Percentiles rank a stretch among this genome's conserved stretches.
Evolutionary conservation across 192 early-diverging fungal genomes (phyloP).

Genomic region (Coemansia guatemalensis): DNA sequence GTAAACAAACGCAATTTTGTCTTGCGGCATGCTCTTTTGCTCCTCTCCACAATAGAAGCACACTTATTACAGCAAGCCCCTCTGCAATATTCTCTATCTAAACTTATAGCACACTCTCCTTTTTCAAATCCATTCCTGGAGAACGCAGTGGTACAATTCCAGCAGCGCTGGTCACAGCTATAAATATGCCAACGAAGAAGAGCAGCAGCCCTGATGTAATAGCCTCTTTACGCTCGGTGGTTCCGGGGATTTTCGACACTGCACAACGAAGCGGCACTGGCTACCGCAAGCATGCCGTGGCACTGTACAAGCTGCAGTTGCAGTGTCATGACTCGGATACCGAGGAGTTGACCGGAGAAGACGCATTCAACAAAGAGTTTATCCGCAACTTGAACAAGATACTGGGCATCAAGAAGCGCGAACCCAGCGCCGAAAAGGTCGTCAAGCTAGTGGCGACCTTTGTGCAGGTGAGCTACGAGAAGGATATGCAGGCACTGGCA

Average conservation of each 20-base stretch:
- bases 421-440: slow-evolving; percentile 67
- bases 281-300: slow-evolving; percentile 71
- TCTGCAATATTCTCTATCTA: not conserved
- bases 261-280: slow-evolving; percentile 63
- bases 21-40: not conserved
- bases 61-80: not conserved
- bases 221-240: slow-evolving; percentile 48
- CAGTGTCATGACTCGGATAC: slow-evolving; percentile 50
- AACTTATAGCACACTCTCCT: not conserved
- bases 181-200: slow-evolving; percentile 29
- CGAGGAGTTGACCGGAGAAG: slow-evolving; percentile 57
- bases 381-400: slow-evolving; percentile 79
- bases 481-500: slow-evolving; percentile 47
- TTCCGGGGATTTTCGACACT: slow-evolving; percentile 76
- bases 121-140: not conserved
- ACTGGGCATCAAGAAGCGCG: slow-evolving; percentile 71
- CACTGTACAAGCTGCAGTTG: slow-evolving; percentile 71
- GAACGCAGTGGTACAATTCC: not conserved
- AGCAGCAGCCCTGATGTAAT: slow-evolving; percentile 43
- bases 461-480: slow-evolving; percentile 67
- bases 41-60: not conserved
- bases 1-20: not conserved
- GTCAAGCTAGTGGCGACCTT: slow-evolving; percentile 75
- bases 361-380: slow-evolving; percentile 72
- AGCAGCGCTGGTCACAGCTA: not conserved